These are phyloP conservation scores for Puya raimondii DNA, from an alignment of 176 grass and related monocot genomes.

Conservation along the genomic window DNA sequence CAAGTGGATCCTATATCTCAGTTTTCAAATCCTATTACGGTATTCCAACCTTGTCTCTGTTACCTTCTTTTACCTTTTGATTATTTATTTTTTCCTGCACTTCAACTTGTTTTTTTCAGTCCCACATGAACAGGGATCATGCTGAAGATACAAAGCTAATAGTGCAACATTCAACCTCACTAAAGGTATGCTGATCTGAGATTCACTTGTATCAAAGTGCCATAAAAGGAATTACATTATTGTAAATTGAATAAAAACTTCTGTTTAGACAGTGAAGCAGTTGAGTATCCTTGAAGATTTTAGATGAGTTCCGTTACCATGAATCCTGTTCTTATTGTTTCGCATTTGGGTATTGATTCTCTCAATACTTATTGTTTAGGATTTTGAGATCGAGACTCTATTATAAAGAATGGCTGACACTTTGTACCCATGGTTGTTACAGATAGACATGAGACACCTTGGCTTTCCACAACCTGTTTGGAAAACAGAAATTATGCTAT, in stretches of 20 bases:
- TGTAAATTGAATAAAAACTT: background rate
- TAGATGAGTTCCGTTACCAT: too few relatives aligned
- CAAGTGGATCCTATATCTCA: slow-evolving; percentile 88
- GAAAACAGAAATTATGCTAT: background rate
- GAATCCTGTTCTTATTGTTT: too few relatives aligned
- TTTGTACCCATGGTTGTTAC: too few relatives aligned
- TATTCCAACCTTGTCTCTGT: slow-evolving; percentile 16
- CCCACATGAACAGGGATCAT: slow-evolving; percentile 98
- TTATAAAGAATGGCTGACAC: too few relatives aligned
- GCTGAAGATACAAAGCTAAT: slow-evolving; percentile 89
- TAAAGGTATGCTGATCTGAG: slow-evolving; percentile 48
- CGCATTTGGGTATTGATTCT: too few relatives aligned
- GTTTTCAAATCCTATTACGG: slow-evolving; percentile 71
- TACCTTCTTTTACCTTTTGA: slow-evolving; percentile 12
- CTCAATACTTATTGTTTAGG: too few relatives aligned
- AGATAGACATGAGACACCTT: background rate
- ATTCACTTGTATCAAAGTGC: background rate
- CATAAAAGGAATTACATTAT: background rate
- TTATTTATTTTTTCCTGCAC: slow-evolving; percentile 5
- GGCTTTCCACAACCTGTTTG: background rate
- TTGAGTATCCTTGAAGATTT: too few relatives aligned
- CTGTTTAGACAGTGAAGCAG: background rate
- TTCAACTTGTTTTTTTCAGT: slow-evolving; percentile 32
- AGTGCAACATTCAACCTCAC: slow-evolving; percentile 63
- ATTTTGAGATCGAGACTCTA: too few relatives aligned